Conservation (phyloP, 1,139 yeast species). For the Torulaspora pretoriensis region DNA sequence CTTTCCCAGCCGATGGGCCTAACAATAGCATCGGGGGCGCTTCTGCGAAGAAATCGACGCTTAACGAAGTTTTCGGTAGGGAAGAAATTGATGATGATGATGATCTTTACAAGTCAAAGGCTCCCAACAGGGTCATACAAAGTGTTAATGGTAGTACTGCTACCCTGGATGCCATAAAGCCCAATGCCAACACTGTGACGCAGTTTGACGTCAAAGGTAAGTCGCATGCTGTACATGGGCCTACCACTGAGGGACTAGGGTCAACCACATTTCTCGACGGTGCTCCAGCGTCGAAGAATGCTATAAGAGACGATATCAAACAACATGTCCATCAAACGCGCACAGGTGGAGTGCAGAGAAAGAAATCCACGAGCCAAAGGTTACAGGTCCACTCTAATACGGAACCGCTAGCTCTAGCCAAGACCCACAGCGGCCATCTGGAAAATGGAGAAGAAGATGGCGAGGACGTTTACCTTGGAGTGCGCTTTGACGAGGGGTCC, state of each 20-base stretch:
- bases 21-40: conserved; percentile 78
- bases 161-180: conserved; percentile 16
- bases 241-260: conserved; percentile 81
- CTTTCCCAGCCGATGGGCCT: conserved; percentile 94
- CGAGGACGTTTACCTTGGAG: conserved; percentile 35
- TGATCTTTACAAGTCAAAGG: conserved; percentile 12
- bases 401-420: conserved; percentile 14
- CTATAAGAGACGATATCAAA: conserved; percentile 40
- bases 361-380: conserved; percentile 72
- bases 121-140: conserved; percentile 4
- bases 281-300: conserved; percentile 77
- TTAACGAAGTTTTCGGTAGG: conserved; percentile 33
- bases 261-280: conserved; percentile 92
- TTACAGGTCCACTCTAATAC: conserved; percentile 29
- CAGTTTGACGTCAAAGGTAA: conserved; percentile 69
- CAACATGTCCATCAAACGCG: conserved; percentile 18
- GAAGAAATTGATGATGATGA: conserved; percentile 16
- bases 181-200: conserved; percentile 11
- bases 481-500: conserved; percentile 27
- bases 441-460: conserved; percentile 33
- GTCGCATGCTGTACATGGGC: conserved; percentile 77
- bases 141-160: conserved; percentile 12
- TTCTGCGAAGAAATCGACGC: conserved; percentile 31
- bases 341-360: conserved; percentile 56
- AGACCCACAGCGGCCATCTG: conserved; percentile 21